Evolutionary conservation across 495 filamentous ascomycete species (phyloP).

Genomic region (Friedmanniomyces endolithicus): DNA sequence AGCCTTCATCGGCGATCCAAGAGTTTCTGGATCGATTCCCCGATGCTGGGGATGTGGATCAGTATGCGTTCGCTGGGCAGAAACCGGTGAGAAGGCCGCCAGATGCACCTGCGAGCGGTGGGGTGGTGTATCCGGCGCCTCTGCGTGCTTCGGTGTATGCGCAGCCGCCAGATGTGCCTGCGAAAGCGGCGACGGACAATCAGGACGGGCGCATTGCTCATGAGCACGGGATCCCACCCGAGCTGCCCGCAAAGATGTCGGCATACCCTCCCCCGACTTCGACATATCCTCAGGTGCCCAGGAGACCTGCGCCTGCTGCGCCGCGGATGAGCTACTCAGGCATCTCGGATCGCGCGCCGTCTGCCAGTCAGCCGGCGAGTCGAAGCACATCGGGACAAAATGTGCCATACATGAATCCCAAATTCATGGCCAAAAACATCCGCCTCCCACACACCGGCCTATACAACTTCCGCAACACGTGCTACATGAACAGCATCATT

Average conservation of each 20-base stretch:
- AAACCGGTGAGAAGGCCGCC: slow-evolving; percentile 8
- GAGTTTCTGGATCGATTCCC: slow-evolving; percentile 79
- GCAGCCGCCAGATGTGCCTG: neutral
- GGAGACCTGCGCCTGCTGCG: slow-evolving; percentile 70
- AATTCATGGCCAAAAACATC: slow-evolving; percentile 40
- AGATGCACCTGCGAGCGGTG: slow-evolving; percentile 1
- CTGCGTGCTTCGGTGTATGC: neutral
- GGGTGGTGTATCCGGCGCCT: neutral
- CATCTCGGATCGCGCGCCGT: slow-evolving; percentile 53
- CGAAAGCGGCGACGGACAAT: no score
- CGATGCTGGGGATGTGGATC: slow-evolving; percentile 48
- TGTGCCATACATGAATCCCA: slow-evolving; percentile 29
- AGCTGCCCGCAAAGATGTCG: neutral
- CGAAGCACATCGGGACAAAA: slow-evolving; percentile 30
- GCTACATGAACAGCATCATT: slow-evolving; percentile 82
- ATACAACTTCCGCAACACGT: slow-evolving; percentile 66
- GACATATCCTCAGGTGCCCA: slow-evolving; percentile 35
- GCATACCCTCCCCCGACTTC: slow-evolving; percentile 10
- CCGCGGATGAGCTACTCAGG: slow-evolving; percentile 82
- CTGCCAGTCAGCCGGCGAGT: slow-evolving; percentile 38
- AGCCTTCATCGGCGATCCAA: slow-evolving; percentile 31
- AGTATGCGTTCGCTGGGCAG: slow-evolving; percentile 58
- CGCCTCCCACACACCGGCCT: slow-evolving; percentile 51
- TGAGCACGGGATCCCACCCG: neutral
- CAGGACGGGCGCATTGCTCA: no score